Evolutionary conservation across 345 rosid genomes (phyloP), one percentile per base, ranked within the genome.

Genomic region (Syzygium jambos): DNA sequence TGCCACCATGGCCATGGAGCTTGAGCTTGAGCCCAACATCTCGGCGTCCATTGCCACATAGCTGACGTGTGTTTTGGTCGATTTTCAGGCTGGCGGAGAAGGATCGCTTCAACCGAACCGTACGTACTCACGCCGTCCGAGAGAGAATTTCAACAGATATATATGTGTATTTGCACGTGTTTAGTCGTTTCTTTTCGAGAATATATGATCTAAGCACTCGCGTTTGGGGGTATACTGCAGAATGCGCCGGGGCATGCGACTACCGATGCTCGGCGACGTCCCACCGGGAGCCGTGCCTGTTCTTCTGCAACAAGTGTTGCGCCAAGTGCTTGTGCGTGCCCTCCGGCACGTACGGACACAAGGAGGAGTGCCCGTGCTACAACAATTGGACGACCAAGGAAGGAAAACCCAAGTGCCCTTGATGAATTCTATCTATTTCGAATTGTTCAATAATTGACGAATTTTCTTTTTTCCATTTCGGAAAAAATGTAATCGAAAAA

Each of bases 281-380:
- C 5, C 82, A 87, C 49, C 29, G 2, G 86, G 51, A 87, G 30
- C 82, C 59, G 27, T 83, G 88, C 86, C 77, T 84, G 78, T 16
- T 25, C 22, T 87, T 57, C 13, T 83, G 86, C 56, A 83, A 61
- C 59, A 83, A 80, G 86, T 87, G 59, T 43, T 83, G 88, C 29
- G 22, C 17, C 23, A 57, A 46, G 63, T 87, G 86, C 51, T 49
- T 29, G 2, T 51, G 86, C 78, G 88, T 59, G 25, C 88, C 88
- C 12, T 34, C 83, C 29, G 83, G 88, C 11, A 61, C 88, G 2
- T 51, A 87, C 2, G 86, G 65, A 2, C 82, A 87, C 51, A 56
- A 55, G 25, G 82, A 61, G 86, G 88, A 87, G 59, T 87, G 83
- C 61, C 59, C 86, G 2, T 61, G 88, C 88, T 84, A 87, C 82